Conservation (phyloP, 768 basidiomycete genomes). For the Suillus discolor region DNA sequence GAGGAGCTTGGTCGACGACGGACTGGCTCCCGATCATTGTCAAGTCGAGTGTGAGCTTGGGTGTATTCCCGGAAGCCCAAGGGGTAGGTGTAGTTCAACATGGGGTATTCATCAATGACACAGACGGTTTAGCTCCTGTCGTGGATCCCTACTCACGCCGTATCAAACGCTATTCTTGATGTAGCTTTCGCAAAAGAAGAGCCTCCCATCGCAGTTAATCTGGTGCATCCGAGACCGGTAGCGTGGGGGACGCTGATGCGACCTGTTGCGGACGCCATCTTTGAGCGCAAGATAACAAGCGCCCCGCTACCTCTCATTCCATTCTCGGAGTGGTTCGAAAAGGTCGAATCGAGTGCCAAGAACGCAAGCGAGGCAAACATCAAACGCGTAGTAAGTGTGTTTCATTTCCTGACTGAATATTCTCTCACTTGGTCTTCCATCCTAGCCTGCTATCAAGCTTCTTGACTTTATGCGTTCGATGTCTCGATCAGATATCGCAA, state of each 20-base stretch:
- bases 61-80: slow-evolving; percentile 29
- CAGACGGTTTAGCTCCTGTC: slow-evolving; percentile 14
- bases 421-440: slow-evolving; percentile 28
- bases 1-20: slow-evolving; percentile 33
- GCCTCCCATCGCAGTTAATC: slow-evolving; percentile 20
- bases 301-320: slow-evolving; percentile 28
- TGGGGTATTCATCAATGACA: background rate
- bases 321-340: slow-evolving; percentile 30
- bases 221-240: slow-evolving; percentile 29
- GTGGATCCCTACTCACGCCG: slow-evolving; percentile 24
- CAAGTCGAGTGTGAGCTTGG: slow-evolving; percentile 29
- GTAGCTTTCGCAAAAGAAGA: slow-evolving; percentile 12
- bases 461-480: slow-evolving; percentile 27
- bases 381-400: slow-evolving; percentile 26
- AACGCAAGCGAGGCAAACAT: slow-evolving; percentile 21
- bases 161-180: slow-evolving; percentile 23
- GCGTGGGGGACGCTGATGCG: slow-evolving; percentile 20
- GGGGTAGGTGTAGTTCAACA: slow-evolving; percentile 32
- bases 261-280: slow-evolving; percentile 15
- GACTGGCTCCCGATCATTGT: slow-evolving; percentile 38
- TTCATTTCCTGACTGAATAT: slow-evolving; percentile 19
- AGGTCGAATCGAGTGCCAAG: slow-evolving; percentile 16
- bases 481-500: slow-evolving; percentile 17
- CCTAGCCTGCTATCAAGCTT: slow-evolving; percentile 34
- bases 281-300: slow-evolving; percentile 7